Percentiles rank a stretch among this genome's conserved stretches.
phyloP scores from a whole-genome alignment of 805 yeast genomes.

The Geotrichum ghanense region DNA sequence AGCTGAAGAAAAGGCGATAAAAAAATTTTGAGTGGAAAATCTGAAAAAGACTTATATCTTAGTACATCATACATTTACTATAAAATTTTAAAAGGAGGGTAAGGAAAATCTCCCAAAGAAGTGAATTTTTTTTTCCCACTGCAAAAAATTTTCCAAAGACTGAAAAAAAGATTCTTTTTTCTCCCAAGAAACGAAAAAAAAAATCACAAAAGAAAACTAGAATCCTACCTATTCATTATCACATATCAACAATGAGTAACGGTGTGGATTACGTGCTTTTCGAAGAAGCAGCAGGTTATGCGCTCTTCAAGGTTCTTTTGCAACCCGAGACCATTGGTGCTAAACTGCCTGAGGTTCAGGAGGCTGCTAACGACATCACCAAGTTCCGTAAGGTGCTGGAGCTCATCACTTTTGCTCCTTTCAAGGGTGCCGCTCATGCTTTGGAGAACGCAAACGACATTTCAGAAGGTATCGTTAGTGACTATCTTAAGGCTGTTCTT shows the following conservation, averaged over 20 bases:
- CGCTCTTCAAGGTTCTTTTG: constrained; percentile 82
- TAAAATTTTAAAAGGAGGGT: too few relatives aligned
- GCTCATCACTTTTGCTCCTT: constrained; percentile 91
- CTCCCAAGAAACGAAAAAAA: too few relatives aligned
- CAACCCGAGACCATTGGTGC: constrained; percentile 94
- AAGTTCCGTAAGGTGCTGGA: constrained; percentile 87
- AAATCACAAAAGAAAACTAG: too few relatives aligned
- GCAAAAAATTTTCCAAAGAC: too few relatives aligned
- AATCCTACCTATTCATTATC: too few relatives aligned
- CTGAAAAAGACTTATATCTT: too few relatives aligned
- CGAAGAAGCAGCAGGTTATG: constrained; percentile 98
- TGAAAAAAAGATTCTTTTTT: too few relatives aligned
- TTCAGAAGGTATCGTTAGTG: constrained; percentile 93
- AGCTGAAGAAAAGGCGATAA: too few relatives aligned
- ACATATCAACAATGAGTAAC: constrained; percentile 22
- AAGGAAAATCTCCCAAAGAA: too few relatives aligned
- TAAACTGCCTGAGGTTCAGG: constrained; percentile 87
- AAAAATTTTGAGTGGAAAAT: too few relatives aligned
- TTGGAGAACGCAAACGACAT: constrained; percentile 96
- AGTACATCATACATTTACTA: too few relatives aligned
- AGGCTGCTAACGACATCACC: constrained; percentile 73
- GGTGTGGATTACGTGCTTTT: constrained; percentile 83
- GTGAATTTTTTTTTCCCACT: too few relatives aligned
- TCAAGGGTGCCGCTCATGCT: constrained; percentile 99
- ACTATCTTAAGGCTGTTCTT: constrained; percentile 76